Base-by-base conservation (phyloP, 768 basidiomycete genomes). In the Russula earlei region DNA sequence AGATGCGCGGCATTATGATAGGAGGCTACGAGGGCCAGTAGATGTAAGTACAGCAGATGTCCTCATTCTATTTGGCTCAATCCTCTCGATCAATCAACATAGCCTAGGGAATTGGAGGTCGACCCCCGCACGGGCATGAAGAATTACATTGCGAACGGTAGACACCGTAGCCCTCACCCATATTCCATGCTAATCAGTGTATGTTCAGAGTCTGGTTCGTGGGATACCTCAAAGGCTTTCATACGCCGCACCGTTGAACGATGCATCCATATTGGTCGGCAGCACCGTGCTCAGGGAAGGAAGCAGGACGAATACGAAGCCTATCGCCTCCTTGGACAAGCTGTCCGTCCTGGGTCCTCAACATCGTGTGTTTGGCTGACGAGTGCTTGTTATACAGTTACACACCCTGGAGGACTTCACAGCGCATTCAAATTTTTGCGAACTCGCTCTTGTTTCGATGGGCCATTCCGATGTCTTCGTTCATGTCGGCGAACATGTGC, bases 71-170 rank as follows among this genome's bases (percentile, higher is more conserved):
- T 10, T 25, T 44, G 42, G 11, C n/a, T 33, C 10, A 7, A 11
- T 31, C 19, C 17, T 20, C 46, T 49, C 14, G 43, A 17, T 38
- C 37, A 36, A 36, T 17, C 25, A 41, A 43, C 52, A 46, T 4
- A 87, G 83, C 87, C 87, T 0, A 71, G 77, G 34, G 94, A 97
- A 65, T 75, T 95, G 0, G 86, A 93, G 63, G 76, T 97, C 7
- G 94, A 97, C 67, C 81, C 79, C 0, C 72, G 76, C 14, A 89
- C 87, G 0, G 94, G 92, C 2, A 94, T 97, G 92, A 94, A 94
- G 75, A 97, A 93, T 40, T 64, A 62, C 29, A 60, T 62, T 17
- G 59, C 55, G 20, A 62, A 60, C 25, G 62, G 62, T 57, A 41
- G 12, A 34, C 14, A 17, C 43, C n/a, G 9, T 12, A 24, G 2